Evolutionary conservation across 805 yeast species (phyloP).

Genomic region (Teunomyces stri): DNA sequence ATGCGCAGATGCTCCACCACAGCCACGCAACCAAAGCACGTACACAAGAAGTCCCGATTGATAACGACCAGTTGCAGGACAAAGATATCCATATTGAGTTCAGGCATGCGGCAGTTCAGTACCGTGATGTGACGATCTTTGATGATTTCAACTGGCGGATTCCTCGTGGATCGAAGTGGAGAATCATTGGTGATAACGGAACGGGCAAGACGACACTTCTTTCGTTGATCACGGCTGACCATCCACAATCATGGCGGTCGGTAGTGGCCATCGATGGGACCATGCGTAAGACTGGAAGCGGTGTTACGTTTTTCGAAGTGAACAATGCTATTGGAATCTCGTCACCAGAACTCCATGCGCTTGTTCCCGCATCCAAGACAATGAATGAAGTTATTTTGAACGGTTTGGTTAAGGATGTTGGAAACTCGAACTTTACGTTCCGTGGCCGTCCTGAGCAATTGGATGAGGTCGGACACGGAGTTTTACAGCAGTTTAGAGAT

Average conservation of each 20-base stretch:
- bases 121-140: conserved; percentile 61
- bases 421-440: conserved; percentile 51
- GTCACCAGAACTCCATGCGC: conserved; percentile 89
- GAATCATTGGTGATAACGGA: conserved; percentile 85
- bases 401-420: conserved; percentile 61
- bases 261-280: conserved; percentile 62
- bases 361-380: conserved; percentile 63
- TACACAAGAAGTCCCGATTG: background rate
- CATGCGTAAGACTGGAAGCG: conserved; percentile 69
- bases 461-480: conserved; percentile 13
- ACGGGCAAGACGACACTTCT: conserved; percentile 89
- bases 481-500: conserved; percentile 21
- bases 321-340: conserved; percentile 80
- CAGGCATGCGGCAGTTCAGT: conserved; percentile 60
- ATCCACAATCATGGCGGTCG: conserved; percentile 92
- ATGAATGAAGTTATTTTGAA: conserved; percentile 62
- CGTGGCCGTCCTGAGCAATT: conserved; percentile 26
- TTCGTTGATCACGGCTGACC: conserved; percentile 86
- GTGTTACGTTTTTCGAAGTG: conserved; percentile 71
- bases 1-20: conserved; percentile 39
- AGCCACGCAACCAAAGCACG: background rate
- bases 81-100: conserved; percentile 42
- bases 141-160: conserved; percentile 64
- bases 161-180: conserved; percentile 77
- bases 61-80: background rate